Evolutionary conservation across 2,329 filamentous ascomycete species (phyloP).

Genomic region (Plectosphaerella plurivora): DNA sequence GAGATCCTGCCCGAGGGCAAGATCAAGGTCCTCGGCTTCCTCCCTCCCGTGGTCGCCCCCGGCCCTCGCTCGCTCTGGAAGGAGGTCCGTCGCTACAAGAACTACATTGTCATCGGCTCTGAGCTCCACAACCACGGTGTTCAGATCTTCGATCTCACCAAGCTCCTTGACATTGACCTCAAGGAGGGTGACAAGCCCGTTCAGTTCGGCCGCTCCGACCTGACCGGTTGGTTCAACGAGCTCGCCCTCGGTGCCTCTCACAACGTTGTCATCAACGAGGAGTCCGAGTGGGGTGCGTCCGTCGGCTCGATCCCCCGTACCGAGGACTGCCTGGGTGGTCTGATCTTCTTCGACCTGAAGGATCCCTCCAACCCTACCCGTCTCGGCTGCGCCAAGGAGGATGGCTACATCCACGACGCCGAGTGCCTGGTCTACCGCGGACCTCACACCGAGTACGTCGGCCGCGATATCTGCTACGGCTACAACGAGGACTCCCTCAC

Average conservation of each 20-base stretch:
- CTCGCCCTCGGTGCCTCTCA: slow-evolving; percentile 30
- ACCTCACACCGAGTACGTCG: slow-evolving; percentile 37
- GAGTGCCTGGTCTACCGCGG: slow-evolving; percentile 54
- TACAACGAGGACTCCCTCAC: slow-evolving; percentile 48
- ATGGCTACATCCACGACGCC: slow-evolving; percentile 53
- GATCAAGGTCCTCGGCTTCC: slow-evolving; percentile 36
- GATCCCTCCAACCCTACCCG: slow-evolving; percentile 44
- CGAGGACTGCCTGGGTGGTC: slow-evolving; percentile 37
- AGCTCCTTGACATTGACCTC: slow-evolving; percentile 38
- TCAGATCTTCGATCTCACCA: slow-evolving; percentile 56
- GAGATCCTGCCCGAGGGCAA: slow-evolving; percentile 36
- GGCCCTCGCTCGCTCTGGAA: slow-evolving; percentile 19
- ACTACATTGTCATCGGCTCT: slow-evolving; percentile 26
- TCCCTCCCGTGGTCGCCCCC: slow-evolving; percentile 13
- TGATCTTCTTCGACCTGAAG: slow-evolving; percentile 50
- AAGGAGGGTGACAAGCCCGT: slow-evolving; percentile 25
- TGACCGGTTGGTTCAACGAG: slow-evolving; percentile 26
- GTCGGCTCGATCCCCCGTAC: slow-evolving; percentile 29
- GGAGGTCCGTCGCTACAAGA: slow-evolving; percentile 27
- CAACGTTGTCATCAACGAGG: slow-evolving; percentile 44
- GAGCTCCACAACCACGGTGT: slow-evolving; percentile 46
- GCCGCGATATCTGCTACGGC: slow-evolving; percentile 46
- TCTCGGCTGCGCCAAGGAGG: slow-evolving; percentile 38
- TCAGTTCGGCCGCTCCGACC: slow-evolving; percentile 25
- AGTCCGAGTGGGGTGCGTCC: slow-evolving; percentile 38